Conservation (phyloP, 140 eudicot genomes). For the Oenanthe javanica region DNA sequence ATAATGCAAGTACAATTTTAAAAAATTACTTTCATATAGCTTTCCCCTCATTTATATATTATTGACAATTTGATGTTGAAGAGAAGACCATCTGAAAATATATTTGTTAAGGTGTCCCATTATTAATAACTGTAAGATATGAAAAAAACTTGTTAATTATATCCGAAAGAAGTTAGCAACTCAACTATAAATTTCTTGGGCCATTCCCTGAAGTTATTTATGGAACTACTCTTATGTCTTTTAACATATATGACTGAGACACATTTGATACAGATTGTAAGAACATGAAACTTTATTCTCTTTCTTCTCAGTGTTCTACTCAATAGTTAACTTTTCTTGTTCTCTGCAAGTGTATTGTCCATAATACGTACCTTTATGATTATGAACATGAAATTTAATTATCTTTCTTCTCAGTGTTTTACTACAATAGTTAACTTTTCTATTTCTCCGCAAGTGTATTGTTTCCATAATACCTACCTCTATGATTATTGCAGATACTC, state of each 20-base stretch:
- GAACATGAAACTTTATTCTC: neutral
- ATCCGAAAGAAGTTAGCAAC: neutral
- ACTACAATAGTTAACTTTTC: neutral
- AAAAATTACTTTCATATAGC: neutral
- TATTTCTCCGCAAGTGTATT: neutral
- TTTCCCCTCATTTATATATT: neutral
- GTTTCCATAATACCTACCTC: neutral
- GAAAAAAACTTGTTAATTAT: neutral
- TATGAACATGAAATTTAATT: neutral
- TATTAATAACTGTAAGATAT: neutral
- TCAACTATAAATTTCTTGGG: neutral
- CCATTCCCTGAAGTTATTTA: neutral
- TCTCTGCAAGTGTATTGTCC: neutral
- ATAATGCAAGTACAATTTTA: neutral
- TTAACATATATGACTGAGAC: neutral
- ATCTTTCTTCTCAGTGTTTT: neutral
- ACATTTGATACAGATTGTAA: neutral
- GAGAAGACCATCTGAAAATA: neutral
- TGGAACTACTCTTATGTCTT: neutral
- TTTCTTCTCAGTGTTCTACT: neutral
- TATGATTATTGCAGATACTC: slow-evolving; percentile 41
- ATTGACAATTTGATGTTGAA: neutral
- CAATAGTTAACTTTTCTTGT: neutral
- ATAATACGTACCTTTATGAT: neutral
- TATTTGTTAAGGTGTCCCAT: neutral